These are phyloP conservation scores for Phytophthora pluvialis DNA, from an alignment of 352 stramenopile genomes.

Conservation along the genomic window DNA sequence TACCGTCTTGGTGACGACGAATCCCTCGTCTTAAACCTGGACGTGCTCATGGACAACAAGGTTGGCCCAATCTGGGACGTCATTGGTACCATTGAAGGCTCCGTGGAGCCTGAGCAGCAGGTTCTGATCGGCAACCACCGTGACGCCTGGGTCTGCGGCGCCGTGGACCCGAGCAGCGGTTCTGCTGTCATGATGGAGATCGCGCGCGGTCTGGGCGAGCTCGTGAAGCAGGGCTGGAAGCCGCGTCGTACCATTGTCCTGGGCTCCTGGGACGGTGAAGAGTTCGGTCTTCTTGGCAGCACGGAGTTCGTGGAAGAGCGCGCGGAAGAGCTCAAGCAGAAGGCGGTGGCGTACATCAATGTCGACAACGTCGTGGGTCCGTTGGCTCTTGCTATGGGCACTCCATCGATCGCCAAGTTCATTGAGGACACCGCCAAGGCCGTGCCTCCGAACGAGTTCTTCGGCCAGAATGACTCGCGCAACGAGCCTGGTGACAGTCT, in stretches of 20 bases:
- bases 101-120: conserved; percentile 47
- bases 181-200: conserved; percentile 71
- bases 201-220: conserved; percentile 49
- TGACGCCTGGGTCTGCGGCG: conserved; percentile 83
- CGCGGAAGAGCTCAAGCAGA: conserved; percentile 42
- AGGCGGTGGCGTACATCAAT: conserved; percentile 80
- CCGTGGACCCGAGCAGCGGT: conserved; percentile 69
- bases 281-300: conserved; percentile 72
- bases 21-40: conserved; percentile 56
- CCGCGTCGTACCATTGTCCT: conserved; percentile 72
- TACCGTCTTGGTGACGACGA: conserved; percentile 80
- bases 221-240: conserved; percentile 57
- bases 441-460: conserved; percentile 43
- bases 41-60: conserved; percentile 78
- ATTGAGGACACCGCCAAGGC: conserved; percentile 51
- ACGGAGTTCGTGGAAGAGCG: conserved; percentile 73
- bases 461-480: conserved; percentile 6
- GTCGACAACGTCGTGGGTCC: conserved; percentile 66
- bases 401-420: conserved; percentile 59
- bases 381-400: conserved; percentile 42
- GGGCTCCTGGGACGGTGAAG: conserved; percentile 76
- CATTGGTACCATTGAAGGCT: conserved; percentile 60
- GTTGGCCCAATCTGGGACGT: conserved; percentile 63
- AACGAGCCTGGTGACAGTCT: conserved; percentile 27
- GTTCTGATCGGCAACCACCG: conserved; percentile 80